A percentile compares a stretch with the other conserved stretches of the same genome.
Conservation (phyloP, 1,284 basidiomycete species). For the Singerocomus inundabilis region DNA sequence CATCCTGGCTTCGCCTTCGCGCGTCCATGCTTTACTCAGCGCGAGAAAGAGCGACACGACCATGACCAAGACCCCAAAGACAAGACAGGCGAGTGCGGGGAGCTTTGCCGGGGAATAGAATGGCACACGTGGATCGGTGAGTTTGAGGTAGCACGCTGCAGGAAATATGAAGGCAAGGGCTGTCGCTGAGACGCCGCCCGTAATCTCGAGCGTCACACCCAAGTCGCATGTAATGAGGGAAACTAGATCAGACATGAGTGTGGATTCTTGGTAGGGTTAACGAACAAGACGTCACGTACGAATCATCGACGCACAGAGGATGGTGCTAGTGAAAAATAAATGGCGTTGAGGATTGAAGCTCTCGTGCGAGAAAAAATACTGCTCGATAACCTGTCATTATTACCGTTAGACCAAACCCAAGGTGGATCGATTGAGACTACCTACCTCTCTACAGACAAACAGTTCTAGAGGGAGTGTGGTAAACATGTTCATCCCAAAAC, state of each 20-base stretch:
- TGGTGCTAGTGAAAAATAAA: slow-evolving; percentile 84
- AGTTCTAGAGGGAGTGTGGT: slow-evolving; percentile 92
- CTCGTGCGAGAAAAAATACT: slow-evolving; percentile 88
- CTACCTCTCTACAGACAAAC: slow-evolving; percentile 91
- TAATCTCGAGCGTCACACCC: slow-evolving; percentile 96
- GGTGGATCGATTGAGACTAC: slow-evolving; percentile 1
- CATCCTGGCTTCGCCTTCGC: slow-evolving; percentile 66
- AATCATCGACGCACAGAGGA: slow-evolving; percentile 82
- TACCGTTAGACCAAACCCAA: slow-evolving; percentile 5
- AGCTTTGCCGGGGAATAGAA: slow-evolving; percentile 73
- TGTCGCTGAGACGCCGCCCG: slow-evolving; percentile 92
- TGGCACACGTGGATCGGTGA: slow-evolving; percentile 55
- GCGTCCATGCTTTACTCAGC: slow-evolving; percentile 72
- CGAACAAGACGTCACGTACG: slow-evolving; percentile 49
- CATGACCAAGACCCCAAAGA: slow-evolving; percentile 82
- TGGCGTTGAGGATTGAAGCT: slow-evolving; percentile 82
- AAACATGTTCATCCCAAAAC: slow-evolving; percentile 98
- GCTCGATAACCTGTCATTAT: slow-evolving; percentile 74
- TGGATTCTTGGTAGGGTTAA: background rate
- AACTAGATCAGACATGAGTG: slow-evolving; percentile 46
- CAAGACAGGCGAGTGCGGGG: slow-evolving; percentile 69
- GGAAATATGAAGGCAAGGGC: slow-evolving; percentile 95
- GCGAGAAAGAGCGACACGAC: slow-evolving; percentile 73
- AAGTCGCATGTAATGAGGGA: slow-evolving; percentile 94
- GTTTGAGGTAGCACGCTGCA: slow-evolving; percentile 81